Evolutionary conservation across 2,329 filamentous ascomycete genomes (phyloP).

Genomic region (Cryoendolithus antarcticus): DNA sequence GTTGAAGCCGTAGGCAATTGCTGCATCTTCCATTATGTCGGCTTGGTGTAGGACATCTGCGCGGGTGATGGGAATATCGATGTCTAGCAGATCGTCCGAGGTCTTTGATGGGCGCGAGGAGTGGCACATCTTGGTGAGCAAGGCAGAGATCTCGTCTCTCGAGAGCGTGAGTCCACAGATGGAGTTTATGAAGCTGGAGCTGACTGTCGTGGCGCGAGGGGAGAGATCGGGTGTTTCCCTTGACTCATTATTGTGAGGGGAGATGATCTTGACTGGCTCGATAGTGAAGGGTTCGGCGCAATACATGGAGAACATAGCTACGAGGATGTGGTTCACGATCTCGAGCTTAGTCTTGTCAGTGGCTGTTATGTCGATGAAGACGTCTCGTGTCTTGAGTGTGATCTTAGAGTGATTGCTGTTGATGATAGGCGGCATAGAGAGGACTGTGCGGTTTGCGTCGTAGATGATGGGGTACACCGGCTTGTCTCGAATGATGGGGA

Average conservation of each 20-base stretch:
- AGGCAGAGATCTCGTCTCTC: constrained; percentile 60
- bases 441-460: constrained; percentile 74
- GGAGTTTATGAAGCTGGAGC: constrained; percentile 85
- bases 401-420: constrained; percentile 97
- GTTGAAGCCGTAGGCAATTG: constrained; percentile 96
- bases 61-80: constrained; percentile 75
- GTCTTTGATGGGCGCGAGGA: constrained; percentile 61
- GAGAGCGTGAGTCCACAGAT: constrained; percentile 74
- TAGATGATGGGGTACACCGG: constrained; percentile 94
- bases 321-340: constrained; percentile 88
- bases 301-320: constrained; percentile 94
- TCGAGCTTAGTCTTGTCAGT: constrained; percentile 94
- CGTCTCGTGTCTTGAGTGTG: constrained; percentile 74
- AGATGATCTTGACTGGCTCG: constrained; percentile 85
- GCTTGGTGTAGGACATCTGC: constrained; percentile 93
- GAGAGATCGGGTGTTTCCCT: constrained; percentile 69
- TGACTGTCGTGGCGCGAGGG: constrained; percentile 66
- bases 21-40: constrained; percentile 97
- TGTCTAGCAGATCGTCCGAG: constrained; percentile 55
- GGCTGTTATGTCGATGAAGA: constrained; percentile 95
- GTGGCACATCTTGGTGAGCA: constrained; percentile 83
- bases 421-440: constrained; percentile 94
- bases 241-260: constrained; percentile 76
- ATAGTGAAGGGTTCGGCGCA: constrained; percentile 80
- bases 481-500: constrained; percentile 88